These are phyloP conservation scores for Groenewaldozyma tartarivorans DNA, from an alignment of 805 yeast species.

Conservation along the genomic window DNA sequence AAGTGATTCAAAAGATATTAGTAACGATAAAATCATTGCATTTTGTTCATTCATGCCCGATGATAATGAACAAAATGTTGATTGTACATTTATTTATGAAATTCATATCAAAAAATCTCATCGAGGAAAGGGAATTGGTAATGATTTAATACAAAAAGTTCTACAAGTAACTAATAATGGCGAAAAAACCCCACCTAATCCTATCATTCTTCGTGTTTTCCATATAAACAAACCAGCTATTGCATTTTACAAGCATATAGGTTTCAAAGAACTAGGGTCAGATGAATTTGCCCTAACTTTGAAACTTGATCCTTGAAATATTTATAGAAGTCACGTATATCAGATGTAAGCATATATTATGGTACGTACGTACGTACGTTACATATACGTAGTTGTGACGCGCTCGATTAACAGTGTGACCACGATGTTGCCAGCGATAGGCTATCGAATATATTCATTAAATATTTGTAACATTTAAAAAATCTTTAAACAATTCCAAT, in stretches of 20 bases:
- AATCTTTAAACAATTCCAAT: too few species aligned
- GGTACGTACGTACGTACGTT: too few species aligned
- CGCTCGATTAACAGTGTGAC: too few species aligned
- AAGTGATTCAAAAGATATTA: not conserved
- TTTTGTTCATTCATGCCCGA: conserved; percentile 14
- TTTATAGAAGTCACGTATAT: too few species aligned
- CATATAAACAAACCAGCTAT: conserved; percentile 17
- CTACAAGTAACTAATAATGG: too few species aligned
- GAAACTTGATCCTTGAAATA: too few species aligned
- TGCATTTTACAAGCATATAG: conserved; percentile 15
- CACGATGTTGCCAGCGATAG: too few species aligned
- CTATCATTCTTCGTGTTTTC: conserved; percentile 19
- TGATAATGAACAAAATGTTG: conserved; percentile 7
- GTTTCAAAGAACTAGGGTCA: conserved; percentile 15
- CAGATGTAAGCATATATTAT: too few species aligned
- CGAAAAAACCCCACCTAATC: not conserved
- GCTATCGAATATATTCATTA: too few species aligned
- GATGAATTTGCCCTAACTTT: too few species aligned
- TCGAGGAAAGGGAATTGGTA: conserved; percentile 20
- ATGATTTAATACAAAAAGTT: conserved; percentile 2
- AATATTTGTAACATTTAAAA: too few species aligned
- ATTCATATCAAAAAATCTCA: conserved; percentile 16
- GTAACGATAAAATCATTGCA: not conserved
- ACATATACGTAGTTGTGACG: too few species aligned
- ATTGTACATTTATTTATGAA: conserved; percentile 21